These are phyloP conservation scores for Apiotrichum sp. DNA, from an alignment of 1,284 basidiomycete genomes.

Conservation along the genomic window DNA sequence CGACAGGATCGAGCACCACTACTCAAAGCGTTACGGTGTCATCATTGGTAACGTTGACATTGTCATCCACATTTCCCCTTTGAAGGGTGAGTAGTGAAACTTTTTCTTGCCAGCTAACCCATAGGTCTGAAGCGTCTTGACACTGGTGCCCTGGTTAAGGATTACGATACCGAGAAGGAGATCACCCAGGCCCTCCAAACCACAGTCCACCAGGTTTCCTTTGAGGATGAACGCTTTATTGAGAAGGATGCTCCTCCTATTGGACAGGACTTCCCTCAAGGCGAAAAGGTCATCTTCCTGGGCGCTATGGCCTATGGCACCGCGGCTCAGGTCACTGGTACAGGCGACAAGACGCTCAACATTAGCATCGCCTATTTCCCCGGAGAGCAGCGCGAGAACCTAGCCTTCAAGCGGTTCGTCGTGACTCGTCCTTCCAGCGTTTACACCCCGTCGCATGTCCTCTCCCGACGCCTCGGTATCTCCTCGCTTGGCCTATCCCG, in stretches of 20 bases:
- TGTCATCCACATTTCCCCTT: slow-evolving; percentile 71
- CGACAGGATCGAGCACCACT: slow-evolving; percentile 71
- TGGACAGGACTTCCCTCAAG: slow-evolving; percentile 80
- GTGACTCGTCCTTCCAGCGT: slow-evolving; percentile 52
- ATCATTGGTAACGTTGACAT: slow-evolving; percentile 75
- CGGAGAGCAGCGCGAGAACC: slow-evolving; percentile 68
- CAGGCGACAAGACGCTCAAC: slow-evolving; percentile 61
- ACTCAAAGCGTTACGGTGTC: slow-evolving; percentile 85
- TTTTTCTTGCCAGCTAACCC: slow-evolving; percentile 52
- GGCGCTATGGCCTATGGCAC: slow-evolving; percentile 91
- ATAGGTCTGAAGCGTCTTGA: slow-evolving; percentile 73
- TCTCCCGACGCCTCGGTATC: slow-evolving; percentile 64
- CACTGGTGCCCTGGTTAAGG: slow-evolving; percentile 84
- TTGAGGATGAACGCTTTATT: slow-evolving; percentile 83
- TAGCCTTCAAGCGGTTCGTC: slow-evolving; percentile 67
- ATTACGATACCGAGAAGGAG: slow-evolving; percentile 79
- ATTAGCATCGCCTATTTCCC: slow-evolving; percentile 82
- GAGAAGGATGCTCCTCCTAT: slow-evolving; percentile 72
- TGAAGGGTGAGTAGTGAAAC: slow-evolving; percentile 55
- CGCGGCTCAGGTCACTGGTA: slow-evolving; percentile 77
- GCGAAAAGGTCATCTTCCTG: slow-evolving; percentile 90
- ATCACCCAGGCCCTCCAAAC: slow-evolving; percentile 80
- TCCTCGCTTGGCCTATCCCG: slow-evolving; percentile 72
- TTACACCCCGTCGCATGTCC: slow-evolving; percentile 73
- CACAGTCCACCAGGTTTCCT: slow-evolving; percentile 66